Conservation (phyloP, 2,329 filamentous ascomycete species). For the Colletotrichum sp. region DNA sequence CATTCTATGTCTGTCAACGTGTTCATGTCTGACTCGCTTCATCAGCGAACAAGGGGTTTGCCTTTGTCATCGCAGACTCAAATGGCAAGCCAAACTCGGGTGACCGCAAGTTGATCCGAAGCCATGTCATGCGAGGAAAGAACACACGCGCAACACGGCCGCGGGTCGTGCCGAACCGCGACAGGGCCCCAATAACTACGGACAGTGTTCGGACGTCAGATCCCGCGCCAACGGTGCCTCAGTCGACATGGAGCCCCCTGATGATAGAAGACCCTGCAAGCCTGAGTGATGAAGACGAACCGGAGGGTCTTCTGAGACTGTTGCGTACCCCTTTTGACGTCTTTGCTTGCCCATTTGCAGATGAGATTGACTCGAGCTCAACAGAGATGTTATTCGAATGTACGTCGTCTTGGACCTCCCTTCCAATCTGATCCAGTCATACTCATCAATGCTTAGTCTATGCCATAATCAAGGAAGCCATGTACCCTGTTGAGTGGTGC, state of each 20-base stretch:
- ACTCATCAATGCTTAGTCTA: neutral
- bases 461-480: conserved; percentile 18
- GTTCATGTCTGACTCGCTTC: neutral
- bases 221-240: neutral
- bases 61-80: conserved; percentile 29
- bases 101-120: conserved; percentile 26
- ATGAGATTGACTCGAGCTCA: conserved; percentile 5
- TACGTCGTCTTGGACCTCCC: too few species aligned
- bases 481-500: conserved; percentile 34
- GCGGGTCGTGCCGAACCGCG: neutral
- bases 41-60: conserved; percentile 25
- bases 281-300: neutral
- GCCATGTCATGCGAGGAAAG: conserved; percentile 23
- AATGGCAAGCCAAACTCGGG: conserved; percentile 26
- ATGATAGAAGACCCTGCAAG: neutral
- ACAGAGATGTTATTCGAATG: conserved; percentile 4
- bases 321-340: conserved; percentile 22
- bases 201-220: neutral
- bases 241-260: neutral
- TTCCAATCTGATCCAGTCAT: too few species aligned
- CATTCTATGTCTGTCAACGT: neutral
- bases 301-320: neutral
- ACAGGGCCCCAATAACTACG: neutral
- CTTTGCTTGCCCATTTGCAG: conserved; percentile 25
- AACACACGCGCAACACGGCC: neutral